These are phyloP conservation scores for Phlyctochytrium bullatum DNA, from an alignment of 192 early-diverging fungal genomes.

Conservation along the genomic window DNA sequence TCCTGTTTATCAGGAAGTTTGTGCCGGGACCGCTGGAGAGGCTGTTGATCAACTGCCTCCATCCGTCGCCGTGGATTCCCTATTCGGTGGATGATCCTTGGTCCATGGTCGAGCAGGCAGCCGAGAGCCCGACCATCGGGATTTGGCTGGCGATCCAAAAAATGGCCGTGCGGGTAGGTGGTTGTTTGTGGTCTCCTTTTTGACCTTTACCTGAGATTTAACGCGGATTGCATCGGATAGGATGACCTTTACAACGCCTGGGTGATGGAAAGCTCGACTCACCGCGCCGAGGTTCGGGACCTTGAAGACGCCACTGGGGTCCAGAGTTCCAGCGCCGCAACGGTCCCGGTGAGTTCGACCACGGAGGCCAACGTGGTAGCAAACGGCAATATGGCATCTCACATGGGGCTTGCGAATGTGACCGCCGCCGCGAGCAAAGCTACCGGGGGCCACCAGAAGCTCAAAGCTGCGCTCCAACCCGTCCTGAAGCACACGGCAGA, in stretches of 20 bases:
- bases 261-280: conserved; percentile 29
- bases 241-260: conserved; percentile 34
- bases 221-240: conserved; percentile 1
- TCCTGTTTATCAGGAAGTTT: conserved; percentile 33
- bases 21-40: conserved; percentile 35
- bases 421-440: neutral
- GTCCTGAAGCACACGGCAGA: neutral
- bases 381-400: no score
- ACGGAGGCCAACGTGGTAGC: neutral
- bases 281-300: conserved; percentile 32
- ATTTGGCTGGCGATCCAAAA: conserved; percentile 34
- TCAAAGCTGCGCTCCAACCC: neutral
- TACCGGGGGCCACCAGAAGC: neutral
- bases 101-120: conserved; percentile 18
- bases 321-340: no score
- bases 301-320: conserved; percentile 14
- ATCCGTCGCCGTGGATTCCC: conserved; percentile 43
- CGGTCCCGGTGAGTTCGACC: neutral
- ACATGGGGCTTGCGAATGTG: neutral
- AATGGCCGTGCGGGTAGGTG: conserved; percentile 34
- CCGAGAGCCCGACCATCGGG: conserved; percentile 44
- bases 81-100: conserved; percentile 43
- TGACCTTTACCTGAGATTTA: neutral
- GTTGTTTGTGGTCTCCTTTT: conserved; percentile 2
- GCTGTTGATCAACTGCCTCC: conserved; percentile 37